Conservation (phyloP, 1,284 basidiomycete genomes). For the Ustilago trichophora region DNA sequence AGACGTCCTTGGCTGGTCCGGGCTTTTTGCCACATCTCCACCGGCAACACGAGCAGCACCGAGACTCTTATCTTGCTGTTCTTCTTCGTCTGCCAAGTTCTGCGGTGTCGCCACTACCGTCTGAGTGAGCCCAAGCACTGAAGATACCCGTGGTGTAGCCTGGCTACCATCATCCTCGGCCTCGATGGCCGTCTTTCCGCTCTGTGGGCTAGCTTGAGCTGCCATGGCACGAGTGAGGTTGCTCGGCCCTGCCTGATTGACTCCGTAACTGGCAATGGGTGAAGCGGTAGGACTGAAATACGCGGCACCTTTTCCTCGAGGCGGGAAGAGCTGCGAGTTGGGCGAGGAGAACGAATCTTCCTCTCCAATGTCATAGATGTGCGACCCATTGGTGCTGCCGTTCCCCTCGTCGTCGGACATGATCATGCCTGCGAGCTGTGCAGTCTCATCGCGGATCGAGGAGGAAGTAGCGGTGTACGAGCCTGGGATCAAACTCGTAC, state of each 20-base stretch:
- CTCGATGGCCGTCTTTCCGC: slow-evolving; percentile 12
- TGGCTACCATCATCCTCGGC: slow-evolving; percentile 40
- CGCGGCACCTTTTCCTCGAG: background rate
- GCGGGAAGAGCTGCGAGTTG: slow-evolving; percentile 29
- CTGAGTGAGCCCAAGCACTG: slow-evolving; percentile 30
- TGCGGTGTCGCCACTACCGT: slow-evolving; percentile 21
- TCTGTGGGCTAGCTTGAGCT: slow-evolving; percentile 27
- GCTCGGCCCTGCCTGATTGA: slow-evolving; percentile 39
- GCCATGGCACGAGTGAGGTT: slow-evolving; percentile 45
- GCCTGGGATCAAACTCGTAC: slow-evolving; percentile 32
- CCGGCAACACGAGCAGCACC: slow-evolving; percentile 7
- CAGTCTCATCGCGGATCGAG: slow-evolving; percentile 60
- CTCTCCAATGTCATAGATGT: slow-evolving; percentile 45
- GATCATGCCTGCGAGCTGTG: slow-evolving; percentile 60
- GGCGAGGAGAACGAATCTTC: slow-evolving; percentile 19
- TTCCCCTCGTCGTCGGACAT: slow-evolving; percentile 51
- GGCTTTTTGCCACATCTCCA: too few relatives aligned
- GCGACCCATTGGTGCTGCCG: slow-evolving; percentile 26
- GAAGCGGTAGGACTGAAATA: slow-evolving; percentile 35
- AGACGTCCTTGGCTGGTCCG: background rate
- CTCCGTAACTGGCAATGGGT: slow-evolving; percentile 27
- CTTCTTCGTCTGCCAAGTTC: slow-evolving; percentile 3
- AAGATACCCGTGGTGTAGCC: slow-evolving; percentile 29
- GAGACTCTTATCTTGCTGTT: slow-evolving; percentile 14
- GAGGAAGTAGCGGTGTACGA: slow-evolving; percentile 61